Base-by-base conservation (phyloP, 371 early-diverging fungal genomes). In the Mucor indicus region DNA sequence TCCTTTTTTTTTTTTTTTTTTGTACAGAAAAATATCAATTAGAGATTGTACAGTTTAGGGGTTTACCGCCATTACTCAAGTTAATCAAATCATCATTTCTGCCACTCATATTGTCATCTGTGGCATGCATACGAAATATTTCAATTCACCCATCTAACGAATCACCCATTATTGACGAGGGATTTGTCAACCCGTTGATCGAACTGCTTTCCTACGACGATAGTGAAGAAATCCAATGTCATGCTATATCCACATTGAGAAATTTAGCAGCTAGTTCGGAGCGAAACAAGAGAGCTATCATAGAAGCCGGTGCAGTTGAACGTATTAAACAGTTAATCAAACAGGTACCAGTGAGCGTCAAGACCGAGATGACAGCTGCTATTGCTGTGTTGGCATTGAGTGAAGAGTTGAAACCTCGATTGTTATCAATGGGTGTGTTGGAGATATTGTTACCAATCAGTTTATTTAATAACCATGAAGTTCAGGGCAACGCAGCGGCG, bases 121-220 rank as follows among this genome's bases (percentile, higher is more conserved):
- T 91, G 23, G 95, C 95, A 19, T 94, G 94, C 59, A 78, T 94
- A 47, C 86, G 95, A 50, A 95, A 95, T 67, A 83, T 95, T 48
- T 92, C 93, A 47, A 95, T 95, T 44, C 91, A 92, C 58, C 83
- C 91, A 8, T 72, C 81, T 25, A 93, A 93, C 64, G 93, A 93
- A 61, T 80, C 84, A n/a, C 89, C 91, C 20, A 90, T 95, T 41
- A 80, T 91, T 31, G 81, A 86, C 42, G 88, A 87, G 40, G 91
- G 89, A 7, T 88, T 92, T 52, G 72, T 95, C 43, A 77, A 82
- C 27, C 86, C 85, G 1, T 56, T 94, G 43, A 81, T 92, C 43
- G 79, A 78, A 21, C 70, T 91, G 27, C 53, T 92, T 24, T 74
- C 87, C 0, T 84, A 80, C 54, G 79, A 83, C 24, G 88, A 85